Base-by-base conservation (phyloP, 768 basidiomycete genomes). In the Pleurotus citrinopileatus region DNA sequence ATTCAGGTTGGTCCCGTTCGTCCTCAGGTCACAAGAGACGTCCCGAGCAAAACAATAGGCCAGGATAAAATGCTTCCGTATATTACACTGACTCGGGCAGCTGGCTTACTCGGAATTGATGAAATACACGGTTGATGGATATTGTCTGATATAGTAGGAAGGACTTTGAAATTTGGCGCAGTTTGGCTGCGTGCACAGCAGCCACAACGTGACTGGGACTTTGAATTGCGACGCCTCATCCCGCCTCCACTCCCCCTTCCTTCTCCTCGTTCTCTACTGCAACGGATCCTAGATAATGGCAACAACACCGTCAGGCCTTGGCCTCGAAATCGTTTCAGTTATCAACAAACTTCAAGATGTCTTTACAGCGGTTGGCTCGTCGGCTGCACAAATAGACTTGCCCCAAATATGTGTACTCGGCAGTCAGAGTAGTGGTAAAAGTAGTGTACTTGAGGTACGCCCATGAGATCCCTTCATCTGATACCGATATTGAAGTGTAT, bases 291-390 rank as follows among this genome's bases (percentile, higher is more conserved):
- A 71, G 60, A 70, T 64, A 62, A 80, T 79, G 75, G 74, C 84
- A 34, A 77, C 84, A 38, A 70, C 80, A 44, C 76, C 83, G 46
- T 67, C 82, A 52, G 84, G 87, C 52, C 83, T 94, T 60, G 91
- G 91, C 52, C 75, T 81, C 60, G 91, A 94, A 66, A 89, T 94
- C 58, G 91, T 94, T 52, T 67, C 74, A 28, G 81, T 89, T 48
- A 75, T 94, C 65, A 94, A 94, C 80, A 94, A 90, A 65, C 86
- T 94, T 42, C 91, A 94, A 69, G 91, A 94, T 76, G 91, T 92
- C 60, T 94, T 94, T 70, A 80, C 83, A 32, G 84, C 91, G 15
- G 87, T 94, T 57, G 91, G 91, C 62, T 82, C 87, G 20, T 84
- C 81, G 45, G 84, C 85, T 52, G 76, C 86, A 29, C 79, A 82